Conservation (phyloP, 1,284 basidiomycete species). For the Trichosporon ovoides region DNA sequence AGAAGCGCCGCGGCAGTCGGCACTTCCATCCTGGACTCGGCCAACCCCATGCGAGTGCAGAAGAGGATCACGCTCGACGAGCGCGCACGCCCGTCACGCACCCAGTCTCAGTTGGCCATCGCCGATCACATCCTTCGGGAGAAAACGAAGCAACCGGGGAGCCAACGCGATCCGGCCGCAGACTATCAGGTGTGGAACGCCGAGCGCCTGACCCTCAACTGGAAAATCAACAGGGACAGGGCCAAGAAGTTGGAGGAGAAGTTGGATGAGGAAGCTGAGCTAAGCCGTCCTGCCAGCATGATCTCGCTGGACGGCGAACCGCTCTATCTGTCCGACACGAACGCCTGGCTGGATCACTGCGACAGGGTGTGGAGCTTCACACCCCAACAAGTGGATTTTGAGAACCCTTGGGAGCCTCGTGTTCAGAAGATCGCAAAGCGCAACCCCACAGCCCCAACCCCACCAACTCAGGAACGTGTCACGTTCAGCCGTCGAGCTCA, state of each 20-base stretch:
- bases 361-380: not conserved
- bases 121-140: slow-evolving; percentile 1
- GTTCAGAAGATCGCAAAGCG: not conserved
- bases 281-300: not conserved
- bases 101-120: not conserved
- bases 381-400: not conserved
- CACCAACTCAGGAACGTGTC: not conserved
- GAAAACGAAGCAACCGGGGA: not conserved
- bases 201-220: not conserved
- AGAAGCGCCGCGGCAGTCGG: not conserved
- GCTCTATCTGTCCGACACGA: not conserved
- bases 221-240: not conserved
- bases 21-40: not conserved
- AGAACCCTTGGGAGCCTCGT: not conserved
- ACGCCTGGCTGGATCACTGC: not conserved
- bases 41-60: not conserved
- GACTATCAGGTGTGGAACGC: slow-evolving; percentile 1
- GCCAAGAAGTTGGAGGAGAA: not conserved
- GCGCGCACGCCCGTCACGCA: not conserved
- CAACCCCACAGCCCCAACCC: not conserved
- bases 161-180: not conserved
- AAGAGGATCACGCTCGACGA: slow-evolving; percentile 1
- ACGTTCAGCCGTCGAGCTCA: not conserved
- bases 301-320: not conserved
- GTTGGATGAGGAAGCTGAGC: not conserved